Evolutionary conservation across 2,329 filamentous ascomycete species (phyloP), one percentile per base, ranked within the genome.

Genomic region (Dothiorella sarmentorum): DNA sequence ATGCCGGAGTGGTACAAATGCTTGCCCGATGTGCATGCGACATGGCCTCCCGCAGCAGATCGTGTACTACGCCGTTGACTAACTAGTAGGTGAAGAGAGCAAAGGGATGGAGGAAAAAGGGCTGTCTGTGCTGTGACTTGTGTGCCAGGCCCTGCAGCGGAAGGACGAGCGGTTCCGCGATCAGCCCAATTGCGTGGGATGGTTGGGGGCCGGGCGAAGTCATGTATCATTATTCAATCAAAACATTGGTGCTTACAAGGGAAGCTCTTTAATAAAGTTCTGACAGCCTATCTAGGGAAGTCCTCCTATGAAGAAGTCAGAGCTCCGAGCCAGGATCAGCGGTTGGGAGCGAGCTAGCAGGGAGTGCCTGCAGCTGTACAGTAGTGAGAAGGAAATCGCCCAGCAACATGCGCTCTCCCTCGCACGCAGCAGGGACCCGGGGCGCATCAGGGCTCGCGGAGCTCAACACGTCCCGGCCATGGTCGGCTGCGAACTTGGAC

Each of bases 401-500:
- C 18, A 26, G 18, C 9, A 6, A 6, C 33, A 4, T 37, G 38
- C 18, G 18, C 38, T 31, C 29, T 9, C 29, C 6, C 10, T 10
- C 29, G 10, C 3, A 9, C 3, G 29, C 29, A 11, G 29, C 29
- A 31, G 29, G 29, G n/a, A n/a, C n/a, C n/a, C n/a, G n/a, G 7
- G 33, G 33, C 15, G 4, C 7, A n/a, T 37, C 43, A 33, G 44
- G 27, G 44, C 44, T 13, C n/a, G 33, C 33, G n/a, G 29, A 3
- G 10, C 15, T 31, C 29, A 31, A 31, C 29, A 31, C 10, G 29
- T 31, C 29, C 33, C 49, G 33, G 33, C 47, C 31, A 17, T 15
- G 9, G 33, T 53, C 49, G 49, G 49, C 33, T 15, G 49, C 49
- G 49, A 53, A 53, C 24, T 53, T 53, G 49, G 49, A 35, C 49